Conservation (phyloP, 2,329 filamentous ascomycete species). For the Apiospora sp. region DNA sequence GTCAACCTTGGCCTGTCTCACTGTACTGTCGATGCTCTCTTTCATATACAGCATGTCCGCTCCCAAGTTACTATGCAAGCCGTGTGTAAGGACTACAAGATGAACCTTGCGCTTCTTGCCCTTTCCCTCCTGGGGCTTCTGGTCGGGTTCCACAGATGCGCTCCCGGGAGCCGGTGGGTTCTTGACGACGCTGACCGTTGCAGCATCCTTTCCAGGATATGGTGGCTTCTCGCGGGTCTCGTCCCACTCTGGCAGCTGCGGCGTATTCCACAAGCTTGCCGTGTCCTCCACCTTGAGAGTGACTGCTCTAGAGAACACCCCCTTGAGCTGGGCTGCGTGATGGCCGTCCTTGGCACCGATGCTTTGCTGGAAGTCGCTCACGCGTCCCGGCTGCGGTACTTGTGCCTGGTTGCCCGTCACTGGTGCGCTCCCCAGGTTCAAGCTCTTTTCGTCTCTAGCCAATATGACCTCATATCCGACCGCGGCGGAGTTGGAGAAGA, state of each 20-base stretch:
- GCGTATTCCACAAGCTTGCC: slow-evolving; percentile 90
- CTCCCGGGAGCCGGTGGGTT: slow-evolving; percentile 26
- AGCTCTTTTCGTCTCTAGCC: slow-evolving; percentile 83
- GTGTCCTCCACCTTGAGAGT: slow-evolving; percentile 86
- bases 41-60: slow-evolving; percentile 98
- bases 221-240: slow-evolving; percentile 45
- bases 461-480: slow-evolving; percentile 90
- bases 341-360: slow-evolving; percentile 62
- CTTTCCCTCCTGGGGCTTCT: slow-evolving; percentile 26
- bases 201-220: slow-evolving; percentile 37
- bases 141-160: slow-evolving; percentile 28
- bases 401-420: slow-evolving; percentile 54
- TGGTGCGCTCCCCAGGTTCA: slow-evolving; percentile 67
- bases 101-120: slow-evolving; percentile 71
- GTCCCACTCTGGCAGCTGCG: slow-evolving; percentile 75
- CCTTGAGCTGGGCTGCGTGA: slow-evolving; percentile 71
- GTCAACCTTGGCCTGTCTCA: slow-evolving; percentile 75
- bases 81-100: slow-evolving; percentile 91
- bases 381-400: slow-evolving; percentile 71
- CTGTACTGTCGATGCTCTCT: slow-evolving; percentile 91
- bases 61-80: slow-evolving; percentile 92
- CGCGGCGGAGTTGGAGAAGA: slow-evolving; percentile 88
- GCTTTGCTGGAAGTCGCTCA: slow-evolving; percentile 79
- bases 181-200: slow-evolving; percentile 33
- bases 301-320: slow-evolving; percentile 85